phyloP scores from a whole-genome alignment of 1,284 basidiomycete genomes.

The Melampsora medusae region DNA sequence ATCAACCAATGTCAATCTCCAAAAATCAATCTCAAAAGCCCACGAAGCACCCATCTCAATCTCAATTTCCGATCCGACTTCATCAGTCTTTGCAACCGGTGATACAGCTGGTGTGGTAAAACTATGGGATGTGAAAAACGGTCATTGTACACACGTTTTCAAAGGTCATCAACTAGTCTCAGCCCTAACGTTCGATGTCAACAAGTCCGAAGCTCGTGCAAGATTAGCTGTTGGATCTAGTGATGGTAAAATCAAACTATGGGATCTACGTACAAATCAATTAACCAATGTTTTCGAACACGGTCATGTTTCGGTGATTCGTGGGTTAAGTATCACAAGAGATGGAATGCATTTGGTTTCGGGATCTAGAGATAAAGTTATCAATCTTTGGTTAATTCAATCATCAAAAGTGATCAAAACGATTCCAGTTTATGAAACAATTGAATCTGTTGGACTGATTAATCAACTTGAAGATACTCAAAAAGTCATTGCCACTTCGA shows the following conservation, averaged over 20 bases:
- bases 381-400: slow-evolving; percentile 78
- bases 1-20: slow-evolving; percentile 1
- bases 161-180: slow-evolving; percentile 93
- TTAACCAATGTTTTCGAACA: slow-evolving; percentile 72
- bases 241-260: slow-evolving; percentile 83
- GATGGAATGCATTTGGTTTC: slow-evolving; percentile 84
- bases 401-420: slow-evolving; percentile 68
- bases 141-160: slow-evolving; percentile 90
- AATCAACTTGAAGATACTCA: slow-evolving; percentile 4
- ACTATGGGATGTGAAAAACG: slow-evolving; percentile 86
- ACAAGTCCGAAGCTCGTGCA: slow-evolving; percentile 44
- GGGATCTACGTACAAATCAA: slow-evolving; percentile 67
- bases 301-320: slow-evolving; percentile 76
- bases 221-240: slow-evolving; percentile 49
- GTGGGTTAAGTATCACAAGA: slow-evolving; percentile 75
- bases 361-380: slow-evolving; percentile 84
- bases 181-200: slow-evolving; percentile 71
- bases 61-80: slow-evolving; percentile 77
- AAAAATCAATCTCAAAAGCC: slow-evolving; percentile 61
- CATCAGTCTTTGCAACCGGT: slow-evolving; percentile 86
- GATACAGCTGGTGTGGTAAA: slow-evolving; percentile 94
- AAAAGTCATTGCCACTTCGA: slow-evolving; percentile 44
- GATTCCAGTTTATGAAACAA: slow-evolving; percentile 77
- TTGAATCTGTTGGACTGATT: slow-evolving; percentile 78
- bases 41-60: slow-evolving; percentile 92